Percentiles rank a stretch among this genome's conserved stretches.
These are phyloP conservation scores for Globisporangium viniferum DNA, from an alignment of 352 stramenopile species.

Conservation along the genomic window DNA sequence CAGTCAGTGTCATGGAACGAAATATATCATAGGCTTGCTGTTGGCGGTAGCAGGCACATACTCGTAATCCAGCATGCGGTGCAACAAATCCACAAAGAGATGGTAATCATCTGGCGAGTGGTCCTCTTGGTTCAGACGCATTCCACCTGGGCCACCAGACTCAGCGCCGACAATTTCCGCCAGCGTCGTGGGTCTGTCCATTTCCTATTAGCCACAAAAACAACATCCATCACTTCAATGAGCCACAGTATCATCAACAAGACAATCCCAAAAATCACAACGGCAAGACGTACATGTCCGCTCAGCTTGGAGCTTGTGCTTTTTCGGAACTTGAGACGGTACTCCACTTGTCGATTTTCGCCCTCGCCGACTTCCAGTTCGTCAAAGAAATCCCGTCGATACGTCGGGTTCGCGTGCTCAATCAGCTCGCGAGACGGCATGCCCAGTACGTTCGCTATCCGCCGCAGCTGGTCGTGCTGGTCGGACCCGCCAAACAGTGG, in stretches of 20 bases:
- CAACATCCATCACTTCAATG: not conserved
- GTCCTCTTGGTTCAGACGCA: constrained; percentile 46
- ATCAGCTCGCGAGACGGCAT: constrained; percentile 93
- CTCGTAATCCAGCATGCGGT: constrained; percentile 95
- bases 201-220: constrained; percentile 19
- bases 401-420: constrained; percentile 75
- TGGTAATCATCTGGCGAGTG: constrained; percentile 88
- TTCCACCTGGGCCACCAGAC: constrained; percentile 34
- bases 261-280: not conserved
- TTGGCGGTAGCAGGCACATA: constrained; percentile 28
- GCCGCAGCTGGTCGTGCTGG: constrained; percentile 96
- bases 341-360: constrained; percentile 54
- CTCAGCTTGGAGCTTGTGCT: constrained; percentile 28
- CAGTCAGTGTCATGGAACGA: not conserved
- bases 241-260: not conserved
- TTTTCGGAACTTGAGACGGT: constrained; percentile 68
- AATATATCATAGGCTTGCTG: not conserved
- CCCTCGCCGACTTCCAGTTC: constrained; percentile 64
- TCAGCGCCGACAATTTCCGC: constrained; percentile 56
- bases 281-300: constrained; percentile 24
- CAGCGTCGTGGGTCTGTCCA: constrained; percentile 39
- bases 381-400: constrained; percentile 92
- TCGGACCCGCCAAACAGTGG: constrained; percentile 96
- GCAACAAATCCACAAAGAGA: constrained; percentile 92
- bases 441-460: constrained; percentile 94